A percentile compares a stretch with the other conserved stretches of the same genome.
Conservation (phyloP, 768 basidiomycete species). For the Pleurotus tuoliensis region DNA sequence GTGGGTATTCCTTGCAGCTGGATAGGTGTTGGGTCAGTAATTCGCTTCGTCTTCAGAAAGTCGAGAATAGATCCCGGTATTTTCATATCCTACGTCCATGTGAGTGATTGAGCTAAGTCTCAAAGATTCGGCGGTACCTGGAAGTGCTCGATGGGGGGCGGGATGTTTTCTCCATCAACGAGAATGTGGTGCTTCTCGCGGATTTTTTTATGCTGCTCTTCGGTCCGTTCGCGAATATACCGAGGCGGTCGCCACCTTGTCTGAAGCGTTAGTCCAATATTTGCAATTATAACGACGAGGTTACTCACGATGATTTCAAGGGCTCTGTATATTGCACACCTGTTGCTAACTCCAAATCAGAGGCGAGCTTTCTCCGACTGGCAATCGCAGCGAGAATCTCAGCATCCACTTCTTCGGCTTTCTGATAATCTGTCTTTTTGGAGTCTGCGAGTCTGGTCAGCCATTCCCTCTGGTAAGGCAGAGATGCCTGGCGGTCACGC, state of each 20-base stretch:
- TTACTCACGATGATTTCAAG: constrained; percentile 68
- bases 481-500: constrained; percentile 10
- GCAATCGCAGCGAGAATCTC: constrained; percentile 91
- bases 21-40: constrained; percentile 87
- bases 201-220: constrained; percentile 67
- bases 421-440: constrained; percentile 83
- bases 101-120: constrained; percentile 3
- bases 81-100: constrained; percentile 83
- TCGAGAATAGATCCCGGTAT: constrained; percentile 84
- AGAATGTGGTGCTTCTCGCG: constrained; percentile 93
- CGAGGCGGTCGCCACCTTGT: constrained; percentile 84
- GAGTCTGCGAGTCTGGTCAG: constrained; percentile 48
- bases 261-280: constrained; percentile 2
- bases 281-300: not conserved
- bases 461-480: not conserved
- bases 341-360: constrained; percentile 88
- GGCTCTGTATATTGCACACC: constrained; percentile 90
- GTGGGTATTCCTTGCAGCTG: constrained; percentile 96
- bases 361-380: constrained; percentile 85
- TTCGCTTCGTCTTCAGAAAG: constrained; percentile 81
- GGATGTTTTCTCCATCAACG: constrained; percentile 90
- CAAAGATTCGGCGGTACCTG: constrained; percentile 38
- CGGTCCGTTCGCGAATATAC: constrained; percentile 69
- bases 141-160: constrained; percentile 91
- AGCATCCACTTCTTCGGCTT: constrained; percentile 83